Evolutionary conservation across 495 filamentous ascomycete genomes (phyloP).

Genomic region (Talaromyces nanjingensis): DNA sequence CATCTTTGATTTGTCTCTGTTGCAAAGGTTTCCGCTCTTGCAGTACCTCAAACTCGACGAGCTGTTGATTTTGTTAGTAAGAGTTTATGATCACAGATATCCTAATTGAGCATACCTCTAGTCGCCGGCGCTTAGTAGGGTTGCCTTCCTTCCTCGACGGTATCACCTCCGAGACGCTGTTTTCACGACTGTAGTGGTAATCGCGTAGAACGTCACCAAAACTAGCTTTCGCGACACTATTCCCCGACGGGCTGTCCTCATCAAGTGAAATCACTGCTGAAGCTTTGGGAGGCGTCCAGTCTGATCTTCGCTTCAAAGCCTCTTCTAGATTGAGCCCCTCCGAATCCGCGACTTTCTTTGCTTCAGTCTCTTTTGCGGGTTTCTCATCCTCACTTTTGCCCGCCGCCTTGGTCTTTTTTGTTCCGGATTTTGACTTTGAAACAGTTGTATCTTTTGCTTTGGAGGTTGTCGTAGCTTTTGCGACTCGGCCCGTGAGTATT

Average conservation of each 20-base stretch:
- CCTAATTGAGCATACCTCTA: conserved; percentile 25
- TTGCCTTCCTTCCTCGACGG: conserved; percentile 13
- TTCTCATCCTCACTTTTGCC: conserved; percentile 15
- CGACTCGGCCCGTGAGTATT: conserved; percentile 16
- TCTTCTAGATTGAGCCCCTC: conserved; percentile 27
- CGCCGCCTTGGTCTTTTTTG: conserved; percentile 10
- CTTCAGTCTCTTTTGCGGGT: neutral
- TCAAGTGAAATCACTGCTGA: conserved; percentile 12
- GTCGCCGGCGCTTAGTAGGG: conserved; percentile 35
- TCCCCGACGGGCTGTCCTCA: conserved; percentile 2
- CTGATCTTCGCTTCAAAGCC: conserved; percentile 29
- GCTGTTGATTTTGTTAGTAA: conserved; percentile 11
- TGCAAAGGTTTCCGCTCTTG: neutral
- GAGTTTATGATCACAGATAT: conserved; percentile 2
- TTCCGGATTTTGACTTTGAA: neutral
- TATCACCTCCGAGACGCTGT: conserved; percentile 10
- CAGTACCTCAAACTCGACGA: conserved; percentile 17
- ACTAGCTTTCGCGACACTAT: neutral
- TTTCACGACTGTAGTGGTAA: conserved; percentile 26
- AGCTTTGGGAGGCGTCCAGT: conserved; percentile 40
- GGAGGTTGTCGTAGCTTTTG: neutral
- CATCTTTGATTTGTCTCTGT: neutral
- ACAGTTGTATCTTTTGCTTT: neutral
- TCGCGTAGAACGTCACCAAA: conserved; percentile 25
- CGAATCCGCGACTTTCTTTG: conserved; percentile 12